Conservation (phyloP, 2,329 filamentous ascomycete genomes). For the Xylariales sp. region DNA sequence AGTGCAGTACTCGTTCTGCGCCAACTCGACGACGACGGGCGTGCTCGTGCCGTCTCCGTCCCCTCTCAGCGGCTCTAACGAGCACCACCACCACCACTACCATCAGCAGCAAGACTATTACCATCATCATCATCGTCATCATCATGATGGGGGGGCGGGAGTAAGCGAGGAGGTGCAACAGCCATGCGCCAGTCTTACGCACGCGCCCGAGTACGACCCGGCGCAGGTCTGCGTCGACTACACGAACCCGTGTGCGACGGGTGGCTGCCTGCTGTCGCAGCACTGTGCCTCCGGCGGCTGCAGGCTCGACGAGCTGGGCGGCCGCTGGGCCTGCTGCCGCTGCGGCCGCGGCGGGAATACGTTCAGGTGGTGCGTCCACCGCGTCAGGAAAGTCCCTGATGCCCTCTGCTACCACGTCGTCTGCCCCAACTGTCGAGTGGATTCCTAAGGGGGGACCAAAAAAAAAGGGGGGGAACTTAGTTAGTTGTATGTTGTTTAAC, state of each 20-base stretch:
- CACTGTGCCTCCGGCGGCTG: slow-evolving; percentile 62
- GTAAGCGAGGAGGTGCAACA: slow-evolving; percentile 30
- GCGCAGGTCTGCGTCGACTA: slow-evolving; percentile 42
- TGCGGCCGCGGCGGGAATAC: slow-evolving; percentile 61
- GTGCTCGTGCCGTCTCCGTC: background rate
- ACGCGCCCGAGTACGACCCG: slow-evolving; percentile 47
- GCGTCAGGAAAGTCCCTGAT: slow-evolving; percentile 59
- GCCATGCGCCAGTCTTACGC: slow-evolving; percentile 50
- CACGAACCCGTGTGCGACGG: slow-evolving; percentile 58
- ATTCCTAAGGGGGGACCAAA: slow-evolving; percentile 37
- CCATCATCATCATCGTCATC: background rate
- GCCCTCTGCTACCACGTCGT: slow-evolving; percentile 65
- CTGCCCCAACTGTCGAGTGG: slow-evolving; percentile 57
- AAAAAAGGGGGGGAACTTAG: too few species aligned
- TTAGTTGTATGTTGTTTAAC: too few species aligned
- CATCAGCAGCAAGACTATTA: too few species aligned
- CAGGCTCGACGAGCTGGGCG: slow-evolving; percentile 60
- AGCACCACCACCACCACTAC: too few species aligned
- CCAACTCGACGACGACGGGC: slow-evolving; percentile 49
- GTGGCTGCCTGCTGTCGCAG: slow-evolving; percentile 59
- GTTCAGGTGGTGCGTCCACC: slow-evolving; percentile 59
- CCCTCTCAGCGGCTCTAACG: too few species aligned
- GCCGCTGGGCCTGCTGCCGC: slow-evolving; percentile 62
- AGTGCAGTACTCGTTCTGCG: slow-evolving; percentile 59
- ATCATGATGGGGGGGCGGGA: background rate